A percentile compares a stretch with the other conserved stretches of the same genome.
These are phyloP conservation scores for Clavispora santaluciae DNA, from an alignment of 805 yeast genomes.

Conservation along the genomic window DNA sequence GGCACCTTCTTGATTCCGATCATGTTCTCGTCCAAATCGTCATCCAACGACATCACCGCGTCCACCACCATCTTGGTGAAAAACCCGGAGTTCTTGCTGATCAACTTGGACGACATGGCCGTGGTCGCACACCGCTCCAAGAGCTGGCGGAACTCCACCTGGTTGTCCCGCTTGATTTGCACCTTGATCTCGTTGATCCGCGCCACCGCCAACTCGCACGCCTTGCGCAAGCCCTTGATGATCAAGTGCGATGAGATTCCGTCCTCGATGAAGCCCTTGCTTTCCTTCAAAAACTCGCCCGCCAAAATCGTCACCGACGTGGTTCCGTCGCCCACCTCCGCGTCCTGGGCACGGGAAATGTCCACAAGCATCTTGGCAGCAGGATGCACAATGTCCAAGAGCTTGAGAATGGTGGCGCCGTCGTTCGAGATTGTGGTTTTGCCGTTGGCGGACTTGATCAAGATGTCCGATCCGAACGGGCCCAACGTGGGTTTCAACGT, in stretches of 20 bases:
- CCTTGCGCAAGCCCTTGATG: slow-evolving; percentile 80
- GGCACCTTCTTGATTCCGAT: slow-evolving; percentile 94
- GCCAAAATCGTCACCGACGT: slow-evolving; percentile 93
- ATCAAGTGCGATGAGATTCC: slow-evolving; percentile 90
- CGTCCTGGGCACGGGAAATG: slow-evolving; percentile 93
- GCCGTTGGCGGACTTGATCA: slow-evolving; percentile 78
- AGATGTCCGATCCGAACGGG: slow-evolving; percentile 93
- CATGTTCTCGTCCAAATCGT: slow-evolving; percentile 79
- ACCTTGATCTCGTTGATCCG: slow-evolving; percentile 73
- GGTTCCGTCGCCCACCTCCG: slow-evolving; percentile 98
- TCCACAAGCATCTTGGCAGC: slow-evolving; percentile 96
- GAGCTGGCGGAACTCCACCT: slow-evolving; percentile 58
- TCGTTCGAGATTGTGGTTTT: slow-evolving; percentile 95
- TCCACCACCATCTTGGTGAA: slow-evolving; percentile 97
- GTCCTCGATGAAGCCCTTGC: slow-evolving; percentile 88
- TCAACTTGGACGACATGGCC: slow-evolving; percentile 94
- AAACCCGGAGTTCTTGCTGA: slow-evolving; percentile 79
- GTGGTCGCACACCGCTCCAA: slow-evolving; percentile 92
- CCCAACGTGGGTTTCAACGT: slow-evolving; percentile 93
- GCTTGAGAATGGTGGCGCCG: slow-evolving; percentile 92
- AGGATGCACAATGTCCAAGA: slow-evolving; percentile 94
- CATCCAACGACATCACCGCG: slow-evolving; percentile 83
- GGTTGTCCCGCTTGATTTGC: slow-evolving; percentile 52
- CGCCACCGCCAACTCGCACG: slow-evolving; percentile 70
- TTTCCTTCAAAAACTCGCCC: slow-evolving; percentile 90